Evolutionary conservation across 176 grass and related monocot species (phyloP), one percentile per base, ranked within the genome.

Genomic region (Carex parvula): DNA sequence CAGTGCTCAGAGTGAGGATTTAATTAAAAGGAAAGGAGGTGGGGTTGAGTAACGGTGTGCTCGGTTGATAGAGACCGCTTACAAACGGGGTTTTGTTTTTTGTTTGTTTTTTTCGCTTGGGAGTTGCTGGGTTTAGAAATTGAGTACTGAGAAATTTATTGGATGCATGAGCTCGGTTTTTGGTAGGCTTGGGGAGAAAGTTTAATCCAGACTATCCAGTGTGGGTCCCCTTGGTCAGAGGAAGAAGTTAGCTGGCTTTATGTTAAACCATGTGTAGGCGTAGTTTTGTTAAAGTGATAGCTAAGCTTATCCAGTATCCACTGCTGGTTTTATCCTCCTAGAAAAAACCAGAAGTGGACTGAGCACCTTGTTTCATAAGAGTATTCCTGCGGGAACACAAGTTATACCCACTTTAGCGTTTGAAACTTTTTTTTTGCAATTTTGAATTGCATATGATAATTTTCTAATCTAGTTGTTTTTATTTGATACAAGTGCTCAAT

Each of bases 41-140:
- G 29, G 48, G 17, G 8, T 63, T 65, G 8, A 20, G 18, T 20
- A 82, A 66, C 80, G 13, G 80, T 82, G 80, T 82, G 80, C 84
- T 85, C 33, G 24, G 69, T 77, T 85, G 55, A 73, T 76, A 65
- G 70, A 50, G 85, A 78, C 35, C 20, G 26, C 65, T 84, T 84
- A 83, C 13, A 68, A 48, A 48, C 11, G 42, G 42, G 44, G 44
- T 60, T 60, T 60, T n/a, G 14, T 39, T 39, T 39, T 69, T 37
- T 17, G 14, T 69, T 37, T 33, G 32, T 33, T 35, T 35, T 35
- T 35, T 35, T 35, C 3, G 33, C 33, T 35, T 35, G 33, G 33
- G 33, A 35, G 48, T 59, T 74, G 48, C 5, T 14, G 69, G 84
- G 50, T 76, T 76, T 11, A 42, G 37, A 44, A 46, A 21, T n/a